Base-by-base conservation (phyloP, 208 protist genomes). In the Acanthamoeba triangularis region DNA sequence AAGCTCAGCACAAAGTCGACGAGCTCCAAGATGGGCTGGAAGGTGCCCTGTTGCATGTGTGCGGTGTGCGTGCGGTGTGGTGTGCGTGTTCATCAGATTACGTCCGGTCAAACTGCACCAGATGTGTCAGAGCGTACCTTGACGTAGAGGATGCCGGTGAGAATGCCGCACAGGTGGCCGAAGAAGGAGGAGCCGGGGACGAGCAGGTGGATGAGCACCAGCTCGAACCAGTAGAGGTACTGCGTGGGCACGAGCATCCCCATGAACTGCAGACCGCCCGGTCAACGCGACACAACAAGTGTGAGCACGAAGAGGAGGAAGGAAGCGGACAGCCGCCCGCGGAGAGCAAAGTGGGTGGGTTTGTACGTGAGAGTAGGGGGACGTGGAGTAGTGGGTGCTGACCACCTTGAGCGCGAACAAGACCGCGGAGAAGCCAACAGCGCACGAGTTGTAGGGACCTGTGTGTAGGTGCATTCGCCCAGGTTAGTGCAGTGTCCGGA, bases 351-450 rank as follows among this genome's bases (percentile, higher is more conserved):
- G 44, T 47, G 44, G 44, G 2, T 47, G 44, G 54, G 18, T 59
- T 13, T 28, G 76, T 91, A 84, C 85, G 74, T 47, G 52, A 67
- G 93, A 95, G 41, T 84, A 69, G 2, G 78, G 93, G 28, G 74
- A 95, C 37, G 93, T 52, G 25, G 93, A 78, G 74, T 49, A 90
- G 54, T 95, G 44, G 13, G 93, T 76, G 35, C 28, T 44, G 33
- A 95, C 93, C 28, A 95, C 93, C 74, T 95, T 95, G 49, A 91
- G 61, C 20, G 93, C 93, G 47, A 95, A 95, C 11, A 95, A 80
- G n/a, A 95, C 93, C 14, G 93, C 93, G 33, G 93, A 95, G 82
- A 95, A 95, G 47, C 93, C 93, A 14, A 95, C 93, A 28, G 74
- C 93, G 74, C 93, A 95, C 74, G 93, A 91, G 52, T 90, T 72